Evolutionary conservation across 768 basidiomycete species (phyloP).

Genomic region (Mrakia frigida): DNA sequence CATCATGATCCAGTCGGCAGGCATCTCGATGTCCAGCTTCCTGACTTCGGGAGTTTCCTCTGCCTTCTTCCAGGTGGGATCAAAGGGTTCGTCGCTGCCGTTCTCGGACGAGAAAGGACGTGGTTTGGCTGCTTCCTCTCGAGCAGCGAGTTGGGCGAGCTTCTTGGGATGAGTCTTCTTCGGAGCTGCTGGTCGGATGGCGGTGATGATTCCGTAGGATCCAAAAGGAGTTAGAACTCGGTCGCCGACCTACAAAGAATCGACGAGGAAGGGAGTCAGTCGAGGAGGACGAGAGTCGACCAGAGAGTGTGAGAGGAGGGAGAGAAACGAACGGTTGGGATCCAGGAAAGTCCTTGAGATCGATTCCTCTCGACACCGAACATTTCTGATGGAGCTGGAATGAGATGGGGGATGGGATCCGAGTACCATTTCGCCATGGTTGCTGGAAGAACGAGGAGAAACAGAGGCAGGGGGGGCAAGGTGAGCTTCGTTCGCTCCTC

Average conservation of each 20-base stretch:
- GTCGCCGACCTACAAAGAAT: neutral
- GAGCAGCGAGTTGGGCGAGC: no score
- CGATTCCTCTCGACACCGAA: neutral
- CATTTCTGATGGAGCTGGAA: neutral
- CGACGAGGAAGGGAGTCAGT: neutral
- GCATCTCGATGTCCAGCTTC: neutral
- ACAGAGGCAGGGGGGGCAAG: neutral
- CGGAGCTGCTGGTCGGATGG: neutral
- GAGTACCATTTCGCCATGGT: constrained; percentile 19
- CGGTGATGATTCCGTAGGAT: constrained; percentile 9
- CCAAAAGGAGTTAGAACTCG: neutral
- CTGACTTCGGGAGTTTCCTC: neutral
- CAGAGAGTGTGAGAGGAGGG: neutral
- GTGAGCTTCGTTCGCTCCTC: neutral
- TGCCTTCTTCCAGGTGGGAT: neutral
- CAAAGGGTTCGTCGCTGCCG: neutral
- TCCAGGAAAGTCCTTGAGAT: neutral
- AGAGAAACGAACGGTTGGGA: neutral
- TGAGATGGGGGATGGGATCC: neutral
- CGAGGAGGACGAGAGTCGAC: no score
- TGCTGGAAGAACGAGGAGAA: neutral
- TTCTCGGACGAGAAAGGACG: neutral
- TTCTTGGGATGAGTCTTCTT: neutral
- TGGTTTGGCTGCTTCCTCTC: neutral
- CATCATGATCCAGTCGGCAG: neutral